A percentile compares a stretch with the other conserved stretches of the same genome.
Evolutionary conservation across 2,329 filamentous ascomycete genomes (phyloP).

Genomic region (Chaetomiaceae sp.): DNA sequence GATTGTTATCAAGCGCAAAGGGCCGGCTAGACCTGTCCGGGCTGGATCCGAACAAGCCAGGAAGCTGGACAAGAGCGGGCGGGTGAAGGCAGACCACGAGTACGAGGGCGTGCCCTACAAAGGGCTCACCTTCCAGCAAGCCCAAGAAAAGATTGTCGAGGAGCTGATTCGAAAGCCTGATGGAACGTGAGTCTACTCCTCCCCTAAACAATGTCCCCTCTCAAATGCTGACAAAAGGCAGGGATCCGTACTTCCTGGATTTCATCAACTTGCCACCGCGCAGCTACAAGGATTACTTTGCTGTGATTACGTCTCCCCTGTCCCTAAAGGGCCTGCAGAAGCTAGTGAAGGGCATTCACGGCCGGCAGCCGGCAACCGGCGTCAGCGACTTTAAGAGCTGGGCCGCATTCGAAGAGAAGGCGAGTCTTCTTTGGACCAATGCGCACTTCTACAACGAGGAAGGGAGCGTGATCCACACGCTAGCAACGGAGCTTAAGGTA

Average conservation of each 20-base stretch:
- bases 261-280: conserved; percentile 77
- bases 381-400: conserved; percentile 72
- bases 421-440: conserved; percentile 81
- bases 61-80: conserved; percentile 27
- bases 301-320: conserved; percentile 73
- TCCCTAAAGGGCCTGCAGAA: conserved; percentile 76
- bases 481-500: conserved; percentile 78
- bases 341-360: conserved; percentile 67
- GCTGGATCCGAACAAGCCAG: conserved; percentile 32
- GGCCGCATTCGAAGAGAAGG: conserved; percentile 74
- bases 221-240: conserved; percentile 35
- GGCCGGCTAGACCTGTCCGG: conserved; percentile 34
- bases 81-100: conserved; percentile 45
- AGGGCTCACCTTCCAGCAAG: conserved; percentile 74
- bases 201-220: not conserved
- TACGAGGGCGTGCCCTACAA: conserved; percentile 59
- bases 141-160: conserved; percentile 78
- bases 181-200: conserved; percentile 47
- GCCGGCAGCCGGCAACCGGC: conserved; percentile 60
- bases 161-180: conserved; percentile 68
- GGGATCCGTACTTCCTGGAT: conserved; percentile 65
- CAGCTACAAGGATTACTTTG: conserved; percentile 78
- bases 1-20: conserved; percentile 26
- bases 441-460: conserved; percentile 89
- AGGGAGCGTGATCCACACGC: conserved; percentile 73